Percentiles rank a stretch among this genome's conserved stretches.
These are phyloP conservation scores for Rhizophagus sp. DNA, from an alignment of 192 early-diverging fungal genomes.

Conservation along the genomic window DNA sequence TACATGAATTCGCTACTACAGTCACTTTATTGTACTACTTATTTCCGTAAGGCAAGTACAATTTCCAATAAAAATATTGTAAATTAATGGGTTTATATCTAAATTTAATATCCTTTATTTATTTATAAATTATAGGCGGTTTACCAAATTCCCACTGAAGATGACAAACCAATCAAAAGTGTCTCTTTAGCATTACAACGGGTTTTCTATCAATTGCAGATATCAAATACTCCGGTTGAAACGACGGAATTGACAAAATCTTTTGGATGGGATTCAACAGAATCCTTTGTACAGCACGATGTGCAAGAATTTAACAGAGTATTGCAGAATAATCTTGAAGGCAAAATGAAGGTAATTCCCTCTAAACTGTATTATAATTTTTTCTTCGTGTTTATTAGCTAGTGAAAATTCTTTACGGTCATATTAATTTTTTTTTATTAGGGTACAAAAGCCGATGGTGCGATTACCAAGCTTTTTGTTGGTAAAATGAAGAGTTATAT, in stretches of 20 bases:
- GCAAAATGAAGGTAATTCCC: constrained; percentile 88
- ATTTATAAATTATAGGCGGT: constrained; percentile 51
- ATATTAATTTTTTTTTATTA: constrained; percentile 21
- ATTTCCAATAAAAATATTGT: neutral
- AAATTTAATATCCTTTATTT: neutral
- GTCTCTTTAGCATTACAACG: constrained; percentile 91
- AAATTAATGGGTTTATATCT: no score
- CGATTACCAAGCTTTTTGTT: constrained; percentile 88
- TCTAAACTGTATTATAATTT: neutral
- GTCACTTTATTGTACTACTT: constrained; percentile 91
- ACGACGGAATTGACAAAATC: constrained; percentile 96
- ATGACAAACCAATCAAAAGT: constrained; percentile 85
- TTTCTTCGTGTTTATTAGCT: neutral
- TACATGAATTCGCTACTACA: constrained; percentile 99
- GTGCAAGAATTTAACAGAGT: constrained; percentile 99
- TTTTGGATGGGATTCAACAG: constrained; percentile 97
- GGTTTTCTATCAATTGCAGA: constrained; percentile 91
- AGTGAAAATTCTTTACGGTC: neutral
- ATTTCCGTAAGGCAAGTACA: constrained; percentile 75
- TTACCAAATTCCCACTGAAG: constrained; percentile 89
- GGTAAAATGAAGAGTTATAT: constrained; percentile 98
- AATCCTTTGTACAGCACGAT: constrained; percentile 97
- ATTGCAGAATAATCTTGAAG: constrained; percentile 94
- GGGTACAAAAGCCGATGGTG: constrained; percentile 89
- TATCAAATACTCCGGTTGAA: constrained; percentile 68